Percentiles rank a stretch among this genome's conserved stretches.
Conservation (phyloP, 306 rosid genomes). For the Vicia villosa region DNA sequence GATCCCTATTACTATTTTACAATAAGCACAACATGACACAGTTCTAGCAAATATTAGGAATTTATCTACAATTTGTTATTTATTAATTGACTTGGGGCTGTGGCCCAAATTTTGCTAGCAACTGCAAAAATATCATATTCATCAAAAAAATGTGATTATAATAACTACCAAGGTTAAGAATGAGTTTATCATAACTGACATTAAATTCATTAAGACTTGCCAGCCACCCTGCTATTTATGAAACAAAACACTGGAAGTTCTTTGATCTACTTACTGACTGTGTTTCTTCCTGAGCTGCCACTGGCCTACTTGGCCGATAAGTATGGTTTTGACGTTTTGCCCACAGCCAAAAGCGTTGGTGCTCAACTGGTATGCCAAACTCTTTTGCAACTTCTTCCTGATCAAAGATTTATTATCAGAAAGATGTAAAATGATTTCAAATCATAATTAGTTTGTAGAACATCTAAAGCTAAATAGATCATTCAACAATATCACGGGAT, state of each 20-base stretch:
- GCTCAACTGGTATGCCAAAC: constrained; percentile 78
- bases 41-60: background rate
- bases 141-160: too few relatives aligned
- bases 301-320: constrained; percentile 76
- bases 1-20: background rate
- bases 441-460: constrained; percentile 14
- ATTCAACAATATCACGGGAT: constrained; percentile 13
- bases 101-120: constrained; percentile 3
- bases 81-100: background rate
- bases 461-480: constrained; percentile 15
- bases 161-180: background rate
- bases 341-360: constrained; percentile 93
- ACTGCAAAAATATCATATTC: background rate
- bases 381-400: constrained; percentile 93
- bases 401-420: constrained; percentile 30
- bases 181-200: background rate
- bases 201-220: background rate
- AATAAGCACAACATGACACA: background rate
- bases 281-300: constrained; percentile 73
- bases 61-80: background rate
- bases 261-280: constrained; percentile 62
- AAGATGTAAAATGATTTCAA: constrained; percentile 20
- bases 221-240: constrained; percentile 15
- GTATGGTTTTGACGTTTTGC: constrained; percentile 94
- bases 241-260: constrained; percentile 7